Evolutionary conservation across 192 early-diverging fungal genomes (phyloP).

Genomic region (Coemansia sp.): DNA sequence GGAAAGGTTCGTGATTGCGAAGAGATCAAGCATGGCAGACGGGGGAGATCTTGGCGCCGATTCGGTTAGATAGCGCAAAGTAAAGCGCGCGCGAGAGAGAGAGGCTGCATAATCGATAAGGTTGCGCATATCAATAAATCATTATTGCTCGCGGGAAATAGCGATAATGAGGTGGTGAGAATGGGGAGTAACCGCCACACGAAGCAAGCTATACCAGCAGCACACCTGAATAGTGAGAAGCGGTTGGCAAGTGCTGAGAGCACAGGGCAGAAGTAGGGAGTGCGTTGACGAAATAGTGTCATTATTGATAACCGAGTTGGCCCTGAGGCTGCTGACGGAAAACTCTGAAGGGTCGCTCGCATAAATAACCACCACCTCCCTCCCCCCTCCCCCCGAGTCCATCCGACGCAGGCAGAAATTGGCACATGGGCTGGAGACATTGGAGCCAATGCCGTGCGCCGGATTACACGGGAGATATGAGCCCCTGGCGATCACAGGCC

Average conservation of each 20-base stretch:
- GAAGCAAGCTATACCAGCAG: background rate
- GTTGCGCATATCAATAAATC: background rate
- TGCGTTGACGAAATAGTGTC: background rate
- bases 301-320: background rate
- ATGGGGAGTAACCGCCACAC: constrained; percentile 2
- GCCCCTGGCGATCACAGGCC: background rate
- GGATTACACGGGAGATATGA: constrained; percentile 1
- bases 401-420: background rate
- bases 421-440: background rate
- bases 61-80: background rate
- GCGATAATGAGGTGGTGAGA: background rate
- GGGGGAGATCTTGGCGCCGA: background rate
- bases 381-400: background rate
- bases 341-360: background rate
- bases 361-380: too few relatives aligned
- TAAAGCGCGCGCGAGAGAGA: background rate
- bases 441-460: constrained; percentile 4
- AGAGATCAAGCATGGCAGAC: too few relatives aligned
- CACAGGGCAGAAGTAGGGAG: background rate
- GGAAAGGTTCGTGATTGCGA: background rate
- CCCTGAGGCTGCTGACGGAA: background rate
- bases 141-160: too few relatives aligned
- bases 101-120: constrained; percentile 6
- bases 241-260: background rate
- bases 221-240: background rate